phyloP scores from a whole-genome alignment of 1,139 yeast genomes.

The Geotrichum bryndzae region DNA sequence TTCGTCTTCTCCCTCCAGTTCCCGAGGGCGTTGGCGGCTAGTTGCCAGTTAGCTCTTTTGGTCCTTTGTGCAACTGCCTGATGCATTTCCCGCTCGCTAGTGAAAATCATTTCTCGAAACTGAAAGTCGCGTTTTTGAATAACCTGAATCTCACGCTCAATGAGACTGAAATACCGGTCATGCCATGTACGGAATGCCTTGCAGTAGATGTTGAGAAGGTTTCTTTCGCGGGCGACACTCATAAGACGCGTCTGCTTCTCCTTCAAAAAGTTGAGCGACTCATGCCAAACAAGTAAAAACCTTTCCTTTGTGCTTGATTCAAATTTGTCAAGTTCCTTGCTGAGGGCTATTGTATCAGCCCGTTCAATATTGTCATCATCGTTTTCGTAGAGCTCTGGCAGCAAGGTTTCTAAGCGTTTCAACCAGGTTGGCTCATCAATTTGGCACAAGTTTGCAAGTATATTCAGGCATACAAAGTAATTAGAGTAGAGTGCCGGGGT shows the following conservation, averaged over 20 bases:
- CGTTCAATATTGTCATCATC: slow-evolving; percentile 2
- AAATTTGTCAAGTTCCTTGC: slow-evolving; percentile 10
- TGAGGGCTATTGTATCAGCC: not conserved
- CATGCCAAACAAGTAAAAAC: slow-evolving; percentile 15
- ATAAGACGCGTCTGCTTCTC: not conserved
- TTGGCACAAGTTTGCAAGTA: slow-evolving; percentile 8
- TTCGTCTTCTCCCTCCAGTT: not conserved
- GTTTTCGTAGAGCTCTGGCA: not conserved
- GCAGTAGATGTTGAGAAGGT: not conserved
- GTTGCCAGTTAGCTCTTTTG: not conserved
- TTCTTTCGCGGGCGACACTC: not conserved
- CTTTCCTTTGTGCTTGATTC: slow-evolving; percentile 11
- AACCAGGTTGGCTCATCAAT: slow-evolving; percentile 7
- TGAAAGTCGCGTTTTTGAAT: not conserved
- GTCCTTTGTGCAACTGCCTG: not conserved
- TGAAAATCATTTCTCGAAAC: not conserved
- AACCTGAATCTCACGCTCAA: not conserved
- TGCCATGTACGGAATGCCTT: not conserved
- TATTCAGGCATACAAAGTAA: slow-evolving; percentile 10
- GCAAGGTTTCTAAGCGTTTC: not conserved
- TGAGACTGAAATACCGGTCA: not conserved
- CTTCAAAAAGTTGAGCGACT: slow-evolving; percentile 1
- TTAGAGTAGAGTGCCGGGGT: slow-evolving; percentile 9
- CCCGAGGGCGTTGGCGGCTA: not conserved
- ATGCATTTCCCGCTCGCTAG: not conserved